Base-by-base conservation (phyloP, 2,329 filamentous ascomycete species). In the Monilinia polystroma region DNA sequence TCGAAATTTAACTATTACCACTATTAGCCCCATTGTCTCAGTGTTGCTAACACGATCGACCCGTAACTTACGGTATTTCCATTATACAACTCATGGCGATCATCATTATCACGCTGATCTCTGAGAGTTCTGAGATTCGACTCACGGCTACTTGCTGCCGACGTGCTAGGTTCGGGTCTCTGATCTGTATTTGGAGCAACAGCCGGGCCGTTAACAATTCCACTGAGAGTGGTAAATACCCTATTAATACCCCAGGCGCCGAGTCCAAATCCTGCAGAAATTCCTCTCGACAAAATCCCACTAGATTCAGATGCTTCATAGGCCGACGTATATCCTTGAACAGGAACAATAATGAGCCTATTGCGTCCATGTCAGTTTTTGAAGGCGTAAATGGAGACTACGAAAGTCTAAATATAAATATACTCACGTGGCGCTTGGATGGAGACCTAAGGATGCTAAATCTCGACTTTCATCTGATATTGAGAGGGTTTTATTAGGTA, bases 71-170 rank as follows among this genome's bases (percentile, higher is more conserved):
- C 91, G 76, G 91, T 91, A 75, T 97, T 97, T 1, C 93, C 93
- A 74, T 97, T 97, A 76, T 97, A 97, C 57, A 96, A 85, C 74
- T 96, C 89, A 55, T 87, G 84, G 69, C 88, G 83, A 66, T 84
- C 78, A 64, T 81, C 81, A 51, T 82, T 80, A 68, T 85, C 81
- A 26, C 83, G 80, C 51, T 83, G 80, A 68, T 88, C 85, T 70
- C 79, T 78, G 65, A 88, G 77, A 0, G 84, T 87, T 60, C 82
- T 78, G 35, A 84, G 77, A 51, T 80, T 81, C n/a, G 77, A 75
- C 7, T 67, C 79, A 75, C 65, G 75, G 76, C 58, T 16, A 51
- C 47, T 32, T 62, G 72, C 69, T 75, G 75, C 63, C 54, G 69
- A 67, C 6, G 68, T 20, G 12, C 66, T 35, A 14, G 67, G 18